Base-by-base conservation (phyloP, 2,329 filamentous ascomycete species). In the Penicillium digitatum region DNA sequence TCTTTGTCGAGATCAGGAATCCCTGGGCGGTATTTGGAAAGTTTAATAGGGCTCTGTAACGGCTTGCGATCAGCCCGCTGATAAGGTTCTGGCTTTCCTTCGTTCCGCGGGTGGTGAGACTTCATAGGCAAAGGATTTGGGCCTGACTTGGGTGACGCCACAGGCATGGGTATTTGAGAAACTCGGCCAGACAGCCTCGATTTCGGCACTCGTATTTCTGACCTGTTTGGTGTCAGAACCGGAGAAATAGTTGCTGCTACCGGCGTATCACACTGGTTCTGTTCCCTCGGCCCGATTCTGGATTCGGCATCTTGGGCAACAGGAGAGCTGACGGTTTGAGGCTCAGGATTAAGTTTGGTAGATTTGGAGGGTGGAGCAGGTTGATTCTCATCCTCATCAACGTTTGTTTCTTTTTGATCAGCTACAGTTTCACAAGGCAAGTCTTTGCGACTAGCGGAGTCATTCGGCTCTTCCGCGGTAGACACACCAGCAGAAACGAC, bases 21-120 rank as follows among this genome's bases (percentile, higher is more conserved):
- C 11, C 50, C 61, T 24, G 63, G 55, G 12, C 66, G 65, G 8
- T 29, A 37, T 45, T 68, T 70, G 16, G 63, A 65, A 12, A 72
- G 62, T 45, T 70, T 72, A 11, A 70, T 71, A 2, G 69, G 69
- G 24, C 69, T 73, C 37, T 72, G 67, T 24, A 71, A 52, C 24
- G 62, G 69, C 37, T 66, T 66, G 38, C 63, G 66, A 3, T 57
- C 53, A 6, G 59, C 53, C 10, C 24, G 37, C 7, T 53, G 49
- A 14, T 3, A 18, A n/a, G 55, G 40, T 8, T 59, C 61, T 40
- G 52, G 11, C 6, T 52, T 46, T 8, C 52, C 44, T 24, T 56
- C 56, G 32, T 38, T 51, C 31, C 10, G 31, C 26, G 22, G 40
- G 1, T 32, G 16, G 5, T 53, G 20, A 14, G 44, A 24, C 24